Evolutionary conservation across 176 grass and related monocot genomes (phyloP).

Genomic region (Hyparrhenia diplandra): DNA sequence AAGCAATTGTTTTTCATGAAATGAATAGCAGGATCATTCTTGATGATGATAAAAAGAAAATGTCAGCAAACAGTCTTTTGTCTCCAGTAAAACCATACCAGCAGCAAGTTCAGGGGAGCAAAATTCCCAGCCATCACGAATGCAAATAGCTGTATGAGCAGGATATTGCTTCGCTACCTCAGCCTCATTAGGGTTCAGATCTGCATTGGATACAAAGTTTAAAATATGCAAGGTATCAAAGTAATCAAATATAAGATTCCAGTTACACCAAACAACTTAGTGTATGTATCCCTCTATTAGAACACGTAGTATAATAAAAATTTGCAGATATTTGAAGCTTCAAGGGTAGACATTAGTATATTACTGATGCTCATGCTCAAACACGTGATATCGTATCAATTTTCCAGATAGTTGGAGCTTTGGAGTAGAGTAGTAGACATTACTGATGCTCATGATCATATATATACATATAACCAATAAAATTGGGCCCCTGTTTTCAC

Average conservation of each 20-base stretch:
- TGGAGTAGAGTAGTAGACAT: background rate
- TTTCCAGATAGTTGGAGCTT: background rate
- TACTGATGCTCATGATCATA: conserved; percentile 12
- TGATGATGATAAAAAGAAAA: conserved; percentile 12
- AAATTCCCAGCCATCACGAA: conserved; percentile 90
- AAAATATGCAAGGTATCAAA: background rate
- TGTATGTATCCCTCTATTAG: background rate
- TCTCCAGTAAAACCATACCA: conserved; percentile 51
- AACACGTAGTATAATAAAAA: background rate
- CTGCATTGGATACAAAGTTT: conserved; percentile 38
- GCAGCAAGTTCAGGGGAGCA: conserved; percentile 68
- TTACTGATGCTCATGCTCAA: conserved; percentile 2
- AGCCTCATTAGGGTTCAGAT: conserved; percentile 63
- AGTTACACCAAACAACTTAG: conserved; percentile 20
- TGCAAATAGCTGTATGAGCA: conserved; percentile 90
- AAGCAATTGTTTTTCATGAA: conserved; percentile 13
- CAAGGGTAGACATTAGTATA: background rate
- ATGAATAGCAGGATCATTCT: conserved; percentile 5
- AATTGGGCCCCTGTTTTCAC: background rate
- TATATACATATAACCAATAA: conserved; percentile 8
- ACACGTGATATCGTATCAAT: background rate
- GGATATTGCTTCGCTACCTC: conserved; percentile 73
- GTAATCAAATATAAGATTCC: background rate
- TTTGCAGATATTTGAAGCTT: background rate
- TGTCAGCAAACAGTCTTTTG: conserved; percentile 7